A percentile compares a stretch with the other conserved stretches of the same genome.
Evolutionary conservation across 73 alveolate species (phyloP).

Genomic region (Blepharisma stoltei): DNA sequence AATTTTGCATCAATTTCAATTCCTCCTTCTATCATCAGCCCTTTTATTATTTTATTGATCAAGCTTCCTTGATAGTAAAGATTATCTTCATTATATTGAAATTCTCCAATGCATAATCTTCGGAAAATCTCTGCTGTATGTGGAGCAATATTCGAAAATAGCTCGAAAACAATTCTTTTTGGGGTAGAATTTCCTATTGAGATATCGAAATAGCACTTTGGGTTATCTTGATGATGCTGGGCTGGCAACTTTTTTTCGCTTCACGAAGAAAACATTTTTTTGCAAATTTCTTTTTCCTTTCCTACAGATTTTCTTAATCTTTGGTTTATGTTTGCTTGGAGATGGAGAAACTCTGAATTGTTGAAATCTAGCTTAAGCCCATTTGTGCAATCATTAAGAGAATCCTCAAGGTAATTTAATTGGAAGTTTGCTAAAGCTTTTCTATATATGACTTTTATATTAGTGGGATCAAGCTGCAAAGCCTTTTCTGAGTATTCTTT

Average conservation of each 20-base stretch:
- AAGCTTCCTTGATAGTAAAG: conserved; percentile 72
- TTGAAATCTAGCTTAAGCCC: conserved; percentile 65
- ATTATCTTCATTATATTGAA: conserved; percentile 40
- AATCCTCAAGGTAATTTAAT: conserved; percentile 54
- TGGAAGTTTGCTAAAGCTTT: conserved; percentile 63
- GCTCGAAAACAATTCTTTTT: conserved; percentile 88
- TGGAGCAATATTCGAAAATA: conserved; percentile 89
- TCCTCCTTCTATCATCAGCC: conserved; percentile 90
- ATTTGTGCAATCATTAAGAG: conserved; percentile 55
- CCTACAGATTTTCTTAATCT: conserved; percentile 45
- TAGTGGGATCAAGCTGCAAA: conserved; percentile 53
- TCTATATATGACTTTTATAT: conserved; percentile 64
- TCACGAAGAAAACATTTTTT: conserved; percentile 59
- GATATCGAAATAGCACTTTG: conserved; percentile 83
- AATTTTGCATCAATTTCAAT: conserved; percentile 82
- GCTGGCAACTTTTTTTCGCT: conserved; percentile 55
- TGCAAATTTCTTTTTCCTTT: conserved; percentile 57
- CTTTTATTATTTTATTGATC: conserved; percentile 82
- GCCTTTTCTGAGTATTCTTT: conserved; percentile 51
- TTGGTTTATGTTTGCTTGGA: conserved; percentile 45
- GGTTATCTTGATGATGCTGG: conserved; percentile 56
- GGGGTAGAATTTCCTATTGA: conserved; percentile 77
- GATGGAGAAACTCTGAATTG: conserved; percentile 30
- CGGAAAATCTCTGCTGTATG: conserved; percentile 96
- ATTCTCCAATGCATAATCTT: conserved; percentile 98